These are phyloP conservation scores for Prunus kanzakura DNA, from an alignment of 306 rosid species.

Conservation along the genomic window DNA sequence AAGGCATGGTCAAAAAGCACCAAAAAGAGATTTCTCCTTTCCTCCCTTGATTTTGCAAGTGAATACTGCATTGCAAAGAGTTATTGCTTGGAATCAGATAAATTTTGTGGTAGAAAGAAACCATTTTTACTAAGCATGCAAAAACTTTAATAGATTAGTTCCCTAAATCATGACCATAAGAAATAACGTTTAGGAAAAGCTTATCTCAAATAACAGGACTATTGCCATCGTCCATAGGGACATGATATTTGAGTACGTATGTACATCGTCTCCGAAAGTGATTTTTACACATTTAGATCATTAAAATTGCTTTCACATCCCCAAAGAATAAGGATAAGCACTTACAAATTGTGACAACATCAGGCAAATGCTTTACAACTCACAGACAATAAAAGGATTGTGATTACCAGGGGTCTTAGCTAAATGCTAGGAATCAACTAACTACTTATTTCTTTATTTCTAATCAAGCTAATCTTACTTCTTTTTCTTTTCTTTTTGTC, in stretches of 20 bases:
- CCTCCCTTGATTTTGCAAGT: slow-evolving; percentile 81
- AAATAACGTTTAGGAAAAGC: neutral
- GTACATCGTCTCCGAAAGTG: neutral
- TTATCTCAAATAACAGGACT: neutral
- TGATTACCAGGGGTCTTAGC: neutral
- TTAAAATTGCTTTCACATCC: slow-evolving; percentile 3
- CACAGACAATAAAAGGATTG: neutral
- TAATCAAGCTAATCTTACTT: slow-evolving; percentile 9
- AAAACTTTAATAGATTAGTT: neutral
- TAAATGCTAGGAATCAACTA: neutral
- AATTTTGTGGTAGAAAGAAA: neutral
- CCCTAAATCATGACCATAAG: neutral
- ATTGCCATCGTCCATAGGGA: neutral
- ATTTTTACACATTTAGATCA: slow-evolving; percentile 9
- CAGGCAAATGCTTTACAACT: neutral
- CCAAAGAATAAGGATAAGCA: neutral
- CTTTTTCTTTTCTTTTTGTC: neutral
- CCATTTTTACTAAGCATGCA: neutral
- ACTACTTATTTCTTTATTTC: neutral
- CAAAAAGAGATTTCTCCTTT: slow-evolving; percentile 78
- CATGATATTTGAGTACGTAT: neutral
- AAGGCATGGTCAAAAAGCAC: slow-evolving; percentile 92
- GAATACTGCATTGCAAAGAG: slow-evolving; percentile 68
- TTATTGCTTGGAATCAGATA: slow-evolving; percentile 1
- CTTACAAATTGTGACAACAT: neutral